Percentiles rank a stretch among this genome's conserved stretches.
phyloP scores from a whole-genome alignment of 768 basidiomycete genomes.

The Tricholoma sp. region DNA sequence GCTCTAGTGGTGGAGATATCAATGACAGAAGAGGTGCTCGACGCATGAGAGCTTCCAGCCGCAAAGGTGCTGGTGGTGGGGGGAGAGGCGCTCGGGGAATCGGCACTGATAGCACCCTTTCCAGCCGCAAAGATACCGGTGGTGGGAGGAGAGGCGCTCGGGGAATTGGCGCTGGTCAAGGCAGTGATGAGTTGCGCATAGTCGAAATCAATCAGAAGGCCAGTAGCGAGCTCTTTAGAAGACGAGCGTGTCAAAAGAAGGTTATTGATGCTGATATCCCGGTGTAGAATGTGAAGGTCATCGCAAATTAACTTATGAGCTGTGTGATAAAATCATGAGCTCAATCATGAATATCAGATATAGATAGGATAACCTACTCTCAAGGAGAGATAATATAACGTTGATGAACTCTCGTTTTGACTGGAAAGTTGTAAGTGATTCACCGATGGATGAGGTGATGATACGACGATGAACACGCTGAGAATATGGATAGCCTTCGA shows the following conservation, averaged over 20 bases:
- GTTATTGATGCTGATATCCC: no score
- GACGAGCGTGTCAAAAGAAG: neutral
- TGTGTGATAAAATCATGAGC: neutral
- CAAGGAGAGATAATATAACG: neutral
- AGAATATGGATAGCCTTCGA: neutral
- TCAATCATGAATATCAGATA: neutral
- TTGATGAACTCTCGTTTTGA: neutral
- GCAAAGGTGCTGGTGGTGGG: no score
- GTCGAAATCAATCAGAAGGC: conserved; percentile 1
- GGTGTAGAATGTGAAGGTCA: neutral
- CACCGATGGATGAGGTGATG: neutral
- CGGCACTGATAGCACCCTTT: no score
- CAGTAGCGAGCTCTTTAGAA: neutral
- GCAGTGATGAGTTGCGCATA: neutral
- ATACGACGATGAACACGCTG: neutral
- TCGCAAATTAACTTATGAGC: neutral
- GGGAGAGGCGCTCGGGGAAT: neutral
- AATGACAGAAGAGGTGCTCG: neutral
- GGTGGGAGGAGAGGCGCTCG: no score
- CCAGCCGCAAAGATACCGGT: no score
- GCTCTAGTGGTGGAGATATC: neutral
- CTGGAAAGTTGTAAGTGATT: neutral
- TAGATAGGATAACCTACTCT: neutral
- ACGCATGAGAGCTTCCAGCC: neutral
- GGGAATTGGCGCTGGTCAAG: neutral